phyloP scores from a whole-genome alignment of 2,329 filamentous ascomycete genomes.

The Pyrenophora teres region DNA sequence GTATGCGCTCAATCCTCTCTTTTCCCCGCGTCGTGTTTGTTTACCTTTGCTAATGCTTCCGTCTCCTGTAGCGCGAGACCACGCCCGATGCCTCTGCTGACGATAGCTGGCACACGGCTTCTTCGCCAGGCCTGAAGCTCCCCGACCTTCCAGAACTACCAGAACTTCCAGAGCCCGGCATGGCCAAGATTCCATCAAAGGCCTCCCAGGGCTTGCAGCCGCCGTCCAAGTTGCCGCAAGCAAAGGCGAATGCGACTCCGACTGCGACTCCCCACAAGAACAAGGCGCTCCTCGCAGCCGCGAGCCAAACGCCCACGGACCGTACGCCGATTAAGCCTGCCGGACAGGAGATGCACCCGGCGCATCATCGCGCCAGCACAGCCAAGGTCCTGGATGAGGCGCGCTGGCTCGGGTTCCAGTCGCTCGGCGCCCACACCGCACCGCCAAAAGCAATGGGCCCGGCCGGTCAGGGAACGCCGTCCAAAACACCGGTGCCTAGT shows the following conservation, averaged over 20 bases:
- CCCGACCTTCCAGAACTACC: constrained; percentile 26
- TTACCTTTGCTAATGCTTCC: constrained; percentile 34
- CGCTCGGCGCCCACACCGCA: constrained; percentile 63
- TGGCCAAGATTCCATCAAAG: constrained; percentile 33
- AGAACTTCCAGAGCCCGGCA: constrained; percentile 23
- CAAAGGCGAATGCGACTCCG: constrained; percentile 21
- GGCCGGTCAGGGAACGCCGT: constrained; percentile 64
- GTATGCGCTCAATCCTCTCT: constrained; percentile 23
- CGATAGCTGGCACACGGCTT: constrained; percentile 38
- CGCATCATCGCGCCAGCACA: constrained; percentile 75
- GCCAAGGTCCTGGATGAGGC: constrained; percentile 79
- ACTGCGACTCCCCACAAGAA: constrained; percentile 55
- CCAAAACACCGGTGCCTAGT: constrained; percentile 53
- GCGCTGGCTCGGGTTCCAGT: constrained; percentile 77
- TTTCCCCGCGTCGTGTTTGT: constrained; percentile 23
- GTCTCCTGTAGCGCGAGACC: constrained; percentile 31
- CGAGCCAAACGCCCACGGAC: constrained; percentile 59
- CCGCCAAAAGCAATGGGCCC: constrained; percentile 49
- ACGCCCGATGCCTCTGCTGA: constrained; percentile 21
- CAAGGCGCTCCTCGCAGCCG: constrained; percentile 24
- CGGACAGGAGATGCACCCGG: constrained; percentile 87
- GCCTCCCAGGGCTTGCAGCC: constrained; percentile 18
- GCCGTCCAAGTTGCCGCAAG: constrained; percentile 32
- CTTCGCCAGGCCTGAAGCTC: constrained; percentile 28
- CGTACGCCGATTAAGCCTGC: constrained; percentile 71